Evolutionary conservation across 345 rosid species (phyloP).

Genomic region (Balakata baccata): DNA sequence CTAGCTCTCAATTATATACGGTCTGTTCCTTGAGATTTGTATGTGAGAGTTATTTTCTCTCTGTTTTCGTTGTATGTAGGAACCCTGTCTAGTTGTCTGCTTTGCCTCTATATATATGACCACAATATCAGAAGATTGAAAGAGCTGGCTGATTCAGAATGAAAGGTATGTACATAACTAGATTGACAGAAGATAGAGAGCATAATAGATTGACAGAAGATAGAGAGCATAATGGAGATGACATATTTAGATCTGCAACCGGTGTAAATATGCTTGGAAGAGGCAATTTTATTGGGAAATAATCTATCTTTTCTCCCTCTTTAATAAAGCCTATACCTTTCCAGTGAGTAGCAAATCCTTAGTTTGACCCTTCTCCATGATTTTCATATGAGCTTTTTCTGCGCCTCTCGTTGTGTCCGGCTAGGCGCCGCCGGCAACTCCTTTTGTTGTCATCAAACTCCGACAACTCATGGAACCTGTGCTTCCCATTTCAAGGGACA

Average conservation of each 20-base stretch:
- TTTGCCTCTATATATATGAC: too few relatives aligned
- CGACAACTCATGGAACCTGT: slow-evolving; percentile 71
- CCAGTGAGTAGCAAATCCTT: not conserved
- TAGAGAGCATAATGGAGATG: slow-evolving; percentile 19
- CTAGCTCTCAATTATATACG: not conserved
- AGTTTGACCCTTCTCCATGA: slow-evolving; percentile 44
- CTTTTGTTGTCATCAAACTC: slow-evolving; percentile 79
- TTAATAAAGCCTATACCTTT: slow-evolving; percentile 8
- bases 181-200: slow-evolving; percentile 98
- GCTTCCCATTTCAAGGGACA: not conserved
- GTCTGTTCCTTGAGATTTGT: not conserved
- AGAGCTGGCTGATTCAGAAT: not conserved
- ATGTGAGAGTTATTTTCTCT: not conserved
- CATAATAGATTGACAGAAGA: too few relatives aligned
- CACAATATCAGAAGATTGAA: too few relatives aligned
- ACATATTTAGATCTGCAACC: slow-evolving; percentile 10
- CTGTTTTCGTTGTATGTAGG: not conserved
- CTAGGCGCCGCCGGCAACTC: slow-evolving; percentile 83
- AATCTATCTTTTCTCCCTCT: slow-evolving; percentile 1
- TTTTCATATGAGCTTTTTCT: slow-evolving; percentile 54
- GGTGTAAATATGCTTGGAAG: slow-evolving; percentile 9
- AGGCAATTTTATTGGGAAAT: slow-evolving; percentile 3
- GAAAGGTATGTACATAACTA: not conserved
- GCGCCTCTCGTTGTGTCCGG: slow-evolving; percentile 89
- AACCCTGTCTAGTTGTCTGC: not conserved